phyloP scores from a whole-genome alignment of 768 basidiomycete species.

The Pulveroboletus ravenelii region DNA sequence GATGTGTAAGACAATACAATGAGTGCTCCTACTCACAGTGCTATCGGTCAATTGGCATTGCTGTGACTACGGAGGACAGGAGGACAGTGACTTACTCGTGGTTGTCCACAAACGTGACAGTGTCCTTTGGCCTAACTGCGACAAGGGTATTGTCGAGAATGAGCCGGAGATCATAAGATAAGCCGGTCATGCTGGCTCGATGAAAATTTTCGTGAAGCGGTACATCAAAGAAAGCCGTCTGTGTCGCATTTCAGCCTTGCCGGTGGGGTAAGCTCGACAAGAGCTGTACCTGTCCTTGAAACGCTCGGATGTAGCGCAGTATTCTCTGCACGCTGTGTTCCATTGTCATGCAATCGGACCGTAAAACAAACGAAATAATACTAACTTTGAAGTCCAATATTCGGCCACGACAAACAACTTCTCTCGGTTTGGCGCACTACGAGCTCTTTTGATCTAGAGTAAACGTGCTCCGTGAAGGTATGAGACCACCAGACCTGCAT shows the following conservation, averaged over 20 bases:
- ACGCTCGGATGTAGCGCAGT: conserved; percentile 53
- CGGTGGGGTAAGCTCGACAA: background rate
- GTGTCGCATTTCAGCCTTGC: conserved; percentile 4
- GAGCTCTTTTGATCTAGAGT: conserved; percentile 49
- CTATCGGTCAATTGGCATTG: conserved; percentile 31
- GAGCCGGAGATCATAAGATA: conserved; percentile 68
- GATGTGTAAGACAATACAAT: background rate
- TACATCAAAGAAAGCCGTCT: conserved; percentile 90
- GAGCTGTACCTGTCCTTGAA: conserved; percentile 57
- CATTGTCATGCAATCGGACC: background rate
- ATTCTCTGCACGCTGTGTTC: conserved; percentile 43
- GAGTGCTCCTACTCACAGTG: conserved; percentile 50
- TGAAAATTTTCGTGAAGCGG: conserved; percentile 84
- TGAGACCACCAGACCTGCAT: background rate
- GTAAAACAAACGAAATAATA: background rate
- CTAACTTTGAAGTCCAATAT: conserved; percentile 75
- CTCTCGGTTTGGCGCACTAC: conserved; percentile 38
- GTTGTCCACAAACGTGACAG: conserved; percentile 89
- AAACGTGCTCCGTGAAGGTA: background rate
- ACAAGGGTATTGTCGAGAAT: conserved; percentile 71
- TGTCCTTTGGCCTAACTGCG: conserved; percentile 64
- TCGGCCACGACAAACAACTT: conserved; percentile 71
- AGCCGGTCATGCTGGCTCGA: conserved; percentile 63
- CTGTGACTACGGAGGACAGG: background rate
- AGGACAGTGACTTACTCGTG: conserved; percentile 59